Percentiles rank a stretch among this genome's conserved stretches.
Evolutionary conservation across 345 rosid species (phyloP).

Genomic region (Eucalyptus victrix): DNA sequence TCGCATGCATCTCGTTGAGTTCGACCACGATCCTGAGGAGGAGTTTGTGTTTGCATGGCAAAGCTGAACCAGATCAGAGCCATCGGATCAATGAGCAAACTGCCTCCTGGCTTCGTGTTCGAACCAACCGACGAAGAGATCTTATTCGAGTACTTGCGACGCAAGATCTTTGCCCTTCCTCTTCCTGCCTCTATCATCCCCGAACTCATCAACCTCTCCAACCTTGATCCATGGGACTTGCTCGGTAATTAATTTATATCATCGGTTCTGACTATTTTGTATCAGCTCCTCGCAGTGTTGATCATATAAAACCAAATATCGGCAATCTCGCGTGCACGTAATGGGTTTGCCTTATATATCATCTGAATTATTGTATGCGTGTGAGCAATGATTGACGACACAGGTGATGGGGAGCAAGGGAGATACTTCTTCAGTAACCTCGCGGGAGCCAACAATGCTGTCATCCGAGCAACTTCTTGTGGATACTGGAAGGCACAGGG

Average conservation of each 20-base stretch:
- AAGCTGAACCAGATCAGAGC: background rate
- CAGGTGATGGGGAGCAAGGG: background rate
- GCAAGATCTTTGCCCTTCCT: background rate
- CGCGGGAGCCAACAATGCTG: background rate
- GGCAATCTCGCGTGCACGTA: background rate
- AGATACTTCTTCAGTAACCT: background rate
- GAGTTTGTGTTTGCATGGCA: background rate
- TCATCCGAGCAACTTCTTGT: background rate
- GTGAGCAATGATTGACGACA: background rate
- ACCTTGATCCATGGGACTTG: background rate
- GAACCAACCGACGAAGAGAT: constrained; percentile 1
- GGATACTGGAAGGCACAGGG: background rate
- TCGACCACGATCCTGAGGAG: background rate
- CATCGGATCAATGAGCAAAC: background rate
- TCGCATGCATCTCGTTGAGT: background rate
- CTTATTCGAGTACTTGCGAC: background rate
- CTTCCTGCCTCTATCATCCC: background rate
- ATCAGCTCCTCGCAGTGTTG: background rate
- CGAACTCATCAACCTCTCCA: background rate
- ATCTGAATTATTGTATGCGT: background rate
- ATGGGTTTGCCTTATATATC: background rate
- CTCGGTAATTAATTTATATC: background rate
- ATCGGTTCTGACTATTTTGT: too few relatives aligned
- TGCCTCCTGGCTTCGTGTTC: background rate
- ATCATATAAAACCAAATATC: background rate